Evolutionary conservation across 495 filamentous ascomycete species (phyloP), one percentile per base, ranked within the genome.

Genomic region (Barbatosphaeria neglecta): DNA sequence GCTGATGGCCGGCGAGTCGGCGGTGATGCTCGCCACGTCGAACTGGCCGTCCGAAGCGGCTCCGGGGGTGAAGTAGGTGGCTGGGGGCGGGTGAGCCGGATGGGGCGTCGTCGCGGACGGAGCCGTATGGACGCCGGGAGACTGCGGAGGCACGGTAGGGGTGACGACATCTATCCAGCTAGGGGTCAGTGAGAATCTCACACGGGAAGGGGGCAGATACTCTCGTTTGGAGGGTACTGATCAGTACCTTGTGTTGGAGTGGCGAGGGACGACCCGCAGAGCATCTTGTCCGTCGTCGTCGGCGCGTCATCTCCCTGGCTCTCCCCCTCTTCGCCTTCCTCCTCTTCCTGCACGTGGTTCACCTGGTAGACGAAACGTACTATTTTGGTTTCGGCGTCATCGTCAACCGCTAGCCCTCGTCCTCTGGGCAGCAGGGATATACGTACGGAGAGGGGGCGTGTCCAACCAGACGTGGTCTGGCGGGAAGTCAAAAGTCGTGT

Each of bases 381-480:
- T 41, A 20, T 23, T 22, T n/a, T n/a, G n/a, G 3, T 22, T 15
- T 41, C 22, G 22, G 23, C 8, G 8, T 16, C 18, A 5, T n/a
- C 13, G 13, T 16, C 5, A 37, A 13, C 13, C 15, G 33, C 33
- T 37, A 37, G 33, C 6, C 33, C 15, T 19, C 2, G 27, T 35
- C 11, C 6, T 20, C 22, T 3, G 43, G 27, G 25, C 22, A 18
- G 13, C 6, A 2, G 25, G n/a, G 15, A 22, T 4, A 18, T 20
- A 27, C 45, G 22, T 40, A 47, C 45, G 27, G 19, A 22, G 19
- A 17, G 45, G 13, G 15, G 45, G 45, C 13, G 33, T 40, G 11
- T 47, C n/a, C 6, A 47, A 18, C 45, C 45, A 47, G 15, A 47
- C 37, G 37, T 47, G 45, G 9, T 47, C 45, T n/a, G 22, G 23